A percentile compares a stretch with the other conserved stretches of the same genome.
Evolutionary conservation across 768 basidiomycete species (phyloP).

Genomic region (Daedaleopsis sinensis): DNA sequence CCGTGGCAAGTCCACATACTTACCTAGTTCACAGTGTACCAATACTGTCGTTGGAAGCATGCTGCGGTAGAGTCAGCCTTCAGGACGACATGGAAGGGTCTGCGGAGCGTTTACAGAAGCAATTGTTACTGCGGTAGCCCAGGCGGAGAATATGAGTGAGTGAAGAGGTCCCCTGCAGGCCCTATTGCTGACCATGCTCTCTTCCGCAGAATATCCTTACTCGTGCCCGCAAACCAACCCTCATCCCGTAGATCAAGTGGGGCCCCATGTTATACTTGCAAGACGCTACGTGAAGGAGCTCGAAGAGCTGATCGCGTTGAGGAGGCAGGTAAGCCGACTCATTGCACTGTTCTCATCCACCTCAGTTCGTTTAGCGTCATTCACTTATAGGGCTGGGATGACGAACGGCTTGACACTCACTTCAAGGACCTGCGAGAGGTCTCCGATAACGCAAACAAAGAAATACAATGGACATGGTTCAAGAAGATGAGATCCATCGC

Average conservation of each 20-base stretch:
- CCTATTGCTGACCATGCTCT: too few relatives aligned
- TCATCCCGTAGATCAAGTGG: neutral
- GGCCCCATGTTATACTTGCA: neutral
- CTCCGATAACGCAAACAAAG: slow-evolving; percentile 9
- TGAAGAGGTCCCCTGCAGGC: too few relatives aligned
- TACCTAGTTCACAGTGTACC: too few relatives aligned
- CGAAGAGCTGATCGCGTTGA: neutral
- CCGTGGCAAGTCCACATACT: too few relatives aligned
- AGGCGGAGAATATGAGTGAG: too few relatives aligned
- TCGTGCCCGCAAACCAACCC: neutral
- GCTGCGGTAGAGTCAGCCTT: too few relatives aligned
- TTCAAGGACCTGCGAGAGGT: slow-evolving; percentile 13
- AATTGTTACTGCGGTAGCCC: too few relatives aligned
- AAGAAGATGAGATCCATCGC: slow-evolving; percentile 21
- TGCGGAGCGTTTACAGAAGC: too few relatives aligned
- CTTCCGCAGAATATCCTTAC: too few relatives aligned
- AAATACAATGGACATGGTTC: slow-evolving; percentile 17
- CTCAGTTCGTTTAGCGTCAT: neutral
- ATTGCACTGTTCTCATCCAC: neutral
- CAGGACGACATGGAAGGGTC: too few relatives aligned
- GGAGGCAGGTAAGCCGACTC: slow-evolving; percentile 2
- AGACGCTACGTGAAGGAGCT: neutral
- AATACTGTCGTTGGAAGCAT: too few relatives aligned
- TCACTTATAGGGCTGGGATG: slow-evolving; percentile 14
- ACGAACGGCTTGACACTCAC: slow-evolving; percentile 7